phyloP scores from a whole-genome alignment of 140 eudicot species.

The Bidens hawaiensis region DNA sequence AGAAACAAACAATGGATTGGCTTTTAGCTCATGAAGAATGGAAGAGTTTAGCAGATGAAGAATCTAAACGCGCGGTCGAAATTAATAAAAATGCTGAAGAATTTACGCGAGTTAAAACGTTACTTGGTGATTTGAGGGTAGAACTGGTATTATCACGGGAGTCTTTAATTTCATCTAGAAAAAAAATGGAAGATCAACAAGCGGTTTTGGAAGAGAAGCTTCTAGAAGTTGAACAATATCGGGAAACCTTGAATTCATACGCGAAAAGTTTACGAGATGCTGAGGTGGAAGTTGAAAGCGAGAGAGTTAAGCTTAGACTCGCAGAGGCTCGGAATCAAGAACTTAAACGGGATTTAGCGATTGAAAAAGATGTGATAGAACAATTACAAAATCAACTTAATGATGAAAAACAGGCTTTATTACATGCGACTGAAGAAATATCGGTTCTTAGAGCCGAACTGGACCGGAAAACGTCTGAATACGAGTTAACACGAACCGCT shows the following conservation, averaged over 20 bases:
- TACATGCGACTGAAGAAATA: constrained; percentile 45
- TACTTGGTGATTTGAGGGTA: constrained; percentile 63
- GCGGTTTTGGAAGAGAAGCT: constrained; percentile 50
- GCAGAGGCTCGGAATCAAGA: constrained; percentile 66
- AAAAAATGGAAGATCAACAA: constrained; percentile 60
- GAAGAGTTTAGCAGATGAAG: constrained; percentile 43
- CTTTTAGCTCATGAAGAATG: constrained; percentile 63
- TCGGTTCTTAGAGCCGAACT: constrained; percentile 51
- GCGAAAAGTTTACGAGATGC: constrained; percentile 53
- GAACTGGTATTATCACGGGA: constrained; percentile 73
- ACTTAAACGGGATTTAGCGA: constrained; percentile 56
- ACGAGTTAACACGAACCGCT: constrained; percentile 31
- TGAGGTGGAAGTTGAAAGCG: constrained; percentile 63
- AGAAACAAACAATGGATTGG: constrained; percentile 79
- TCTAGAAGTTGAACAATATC: constrained; percentile 51
- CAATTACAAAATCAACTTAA: constrained; percentile 47
- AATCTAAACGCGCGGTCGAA: constrained; percentile 42
- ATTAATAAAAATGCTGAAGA: constrained; percentile 46
- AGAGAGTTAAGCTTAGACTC: constrained; percentile 62
- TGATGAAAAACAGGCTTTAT: constrained; percentile 48
- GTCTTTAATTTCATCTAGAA: constrained; percentile 54
- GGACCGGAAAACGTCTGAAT: constrained; percentile 45
- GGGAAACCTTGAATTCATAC: constrained; percentile 42
- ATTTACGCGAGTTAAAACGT: constrained; percentile 57
- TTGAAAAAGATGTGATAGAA: constrained; percentile 56